phyloP scores from a whole-genome alignment of 1,139 yeast species.

The Yamadazyma epiphylla region DNA sequence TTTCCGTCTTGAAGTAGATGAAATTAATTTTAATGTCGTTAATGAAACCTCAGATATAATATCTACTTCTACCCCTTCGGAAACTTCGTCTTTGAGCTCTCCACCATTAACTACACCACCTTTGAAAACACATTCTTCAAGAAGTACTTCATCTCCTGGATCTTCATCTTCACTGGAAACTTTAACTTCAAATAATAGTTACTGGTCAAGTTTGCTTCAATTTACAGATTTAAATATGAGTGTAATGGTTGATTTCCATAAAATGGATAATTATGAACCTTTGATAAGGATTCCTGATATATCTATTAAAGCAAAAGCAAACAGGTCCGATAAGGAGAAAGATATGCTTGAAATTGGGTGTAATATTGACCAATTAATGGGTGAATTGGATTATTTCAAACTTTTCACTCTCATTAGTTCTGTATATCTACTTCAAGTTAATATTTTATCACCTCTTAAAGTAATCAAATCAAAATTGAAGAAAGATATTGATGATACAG shows the following conservation, averaged over 20 bases:
- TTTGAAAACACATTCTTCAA: neutral
- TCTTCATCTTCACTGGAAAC: conserved; percentile 21
- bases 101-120: conserved; percentile 2
- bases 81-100: too few species aligned
- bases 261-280: conserved; percentile 8
- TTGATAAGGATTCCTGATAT: conserved; percentile 18
- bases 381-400: conserved; percentile 45
- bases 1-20: conserved; percentile 5
- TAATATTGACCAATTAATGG: conserved; percentile 25
- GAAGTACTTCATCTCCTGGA: neutral
- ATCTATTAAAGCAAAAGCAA: conserved; percentile 5
- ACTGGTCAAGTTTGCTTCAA: conserved; percentile 17
- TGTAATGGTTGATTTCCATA: conserved; percentile 23
- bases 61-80: too few species aligned
- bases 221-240: conserved; percentile 19
- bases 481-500: conserved; percentile 12
- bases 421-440: conserved; percentile 47
- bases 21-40: conserved; percentile 1
- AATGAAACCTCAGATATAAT: too few species aligned
- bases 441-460: conserved; percentile 35
- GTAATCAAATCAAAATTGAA: conserved; percentile 19
- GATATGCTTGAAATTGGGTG: conserved; percentile 26
- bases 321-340: neutral
- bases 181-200: conserved; percentile 13
- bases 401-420: conserved; percentile 54